These are phyloP conservation scores for Chlamydomonas sp. DNA, from an alignment of 139 green algal species.

Conservation along the genomic window DNA sequence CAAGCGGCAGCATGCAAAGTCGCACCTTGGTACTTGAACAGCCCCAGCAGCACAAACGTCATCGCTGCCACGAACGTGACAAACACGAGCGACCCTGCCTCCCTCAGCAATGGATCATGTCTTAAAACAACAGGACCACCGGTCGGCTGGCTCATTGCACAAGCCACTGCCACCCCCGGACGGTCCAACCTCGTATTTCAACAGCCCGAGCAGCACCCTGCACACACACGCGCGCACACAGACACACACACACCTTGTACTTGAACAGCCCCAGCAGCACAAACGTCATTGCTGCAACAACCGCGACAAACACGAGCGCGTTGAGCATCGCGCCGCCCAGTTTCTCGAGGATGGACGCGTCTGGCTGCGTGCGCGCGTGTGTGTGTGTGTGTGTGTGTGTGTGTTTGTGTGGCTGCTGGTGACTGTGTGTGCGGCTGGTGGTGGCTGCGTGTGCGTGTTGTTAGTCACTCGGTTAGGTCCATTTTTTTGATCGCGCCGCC, in stretches of 20 bases:
- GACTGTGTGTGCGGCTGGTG: too few relatives aligned
- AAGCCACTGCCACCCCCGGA: neutral
- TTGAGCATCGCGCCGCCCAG: conserved; percentile 82
- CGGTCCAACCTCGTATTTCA: conserved; percentile 72
- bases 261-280: conserved; percentile 87
- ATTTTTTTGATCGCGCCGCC: too few relatives aligned
- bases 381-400: too few relatives aligned
- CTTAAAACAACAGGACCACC: too few relatives aligned
- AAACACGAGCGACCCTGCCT: conserved; percentile 89
- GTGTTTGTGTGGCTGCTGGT: too few relatives aligned
- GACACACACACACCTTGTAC: conserved; percentile 60
- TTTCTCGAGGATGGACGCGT: conserved; percentile 69
- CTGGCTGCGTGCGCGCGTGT: too few relatives aligned
- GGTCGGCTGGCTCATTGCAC: too few relatives aligned
- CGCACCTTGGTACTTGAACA: conserved; percentile 89
- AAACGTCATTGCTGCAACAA: conserved; percentile 85
- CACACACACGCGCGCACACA: too few relatives aligned
- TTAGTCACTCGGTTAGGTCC: too few relatives aligned
- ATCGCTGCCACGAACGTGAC: conserved; percentile 70
- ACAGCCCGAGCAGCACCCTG: conserved; percentile 80
- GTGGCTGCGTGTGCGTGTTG: too few relatives aligned
- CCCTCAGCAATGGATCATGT: too few relatives aligned
- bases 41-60: conserved; percentile 84
- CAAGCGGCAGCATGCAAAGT: too few relatives aligned
- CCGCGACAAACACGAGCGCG: conserved; percentile 78